phyloP scores from a whole-genome alignment of 208 protist genomes.

The Trypanosomatidae sp. region DNA sequence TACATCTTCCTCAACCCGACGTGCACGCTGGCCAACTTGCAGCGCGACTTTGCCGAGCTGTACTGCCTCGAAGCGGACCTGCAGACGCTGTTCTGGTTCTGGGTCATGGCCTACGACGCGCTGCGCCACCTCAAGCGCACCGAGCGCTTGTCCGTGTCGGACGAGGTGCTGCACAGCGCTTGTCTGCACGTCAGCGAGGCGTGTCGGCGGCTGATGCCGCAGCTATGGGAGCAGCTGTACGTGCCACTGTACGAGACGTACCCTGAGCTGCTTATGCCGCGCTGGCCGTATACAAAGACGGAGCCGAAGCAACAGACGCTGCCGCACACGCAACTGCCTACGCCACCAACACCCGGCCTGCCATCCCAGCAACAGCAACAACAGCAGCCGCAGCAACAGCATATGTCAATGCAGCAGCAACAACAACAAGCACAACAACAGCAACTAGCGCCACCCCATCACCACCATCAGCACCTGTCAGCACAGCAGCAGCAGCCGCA shows the following conservation, averaged over 20 bases:
- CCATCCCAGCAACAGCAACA: too few species aligned
- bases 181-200: conserved; percentile 17
- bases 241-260: neutral
- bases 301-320: too few species aligned
- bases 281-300: too few species aligned
- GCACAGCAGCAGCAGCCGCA: too few species aligned
- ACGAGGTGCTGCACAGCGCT: conserved; percentile 16
- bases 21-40: conserved; percentile 35
- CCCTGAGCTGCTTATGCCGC: neutral
- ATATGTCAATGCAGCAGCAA: too few species aligned
- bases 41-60: conserved; percentile 40
- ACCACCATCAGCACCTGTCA: too few species aligned
- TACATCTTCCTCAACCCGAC: conserved; percentile 52
- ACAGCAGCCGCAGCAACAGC: too few species aligned
- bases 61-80: conserved; percentile 42
- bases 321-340: too few species aligned
- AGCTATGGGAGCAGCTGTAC: conserved; percentile 6
- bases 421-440: too few species aligned
- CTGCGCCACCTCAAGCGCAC: conserved; percentile 22
- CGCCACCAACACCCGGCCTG: too few species aligned
- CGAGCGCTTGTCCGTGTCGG: conserved; percentile 11
- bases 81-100: conserved; percentile 72
- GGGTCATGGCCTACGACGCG: conserved; percentile 40
- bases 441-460: too few species aligned
- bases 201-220: conserved; percentile 18